phyloP scores from a whole-genome alignment of 768 basidiomycete genomes.

The Russula abietina region DNA sequence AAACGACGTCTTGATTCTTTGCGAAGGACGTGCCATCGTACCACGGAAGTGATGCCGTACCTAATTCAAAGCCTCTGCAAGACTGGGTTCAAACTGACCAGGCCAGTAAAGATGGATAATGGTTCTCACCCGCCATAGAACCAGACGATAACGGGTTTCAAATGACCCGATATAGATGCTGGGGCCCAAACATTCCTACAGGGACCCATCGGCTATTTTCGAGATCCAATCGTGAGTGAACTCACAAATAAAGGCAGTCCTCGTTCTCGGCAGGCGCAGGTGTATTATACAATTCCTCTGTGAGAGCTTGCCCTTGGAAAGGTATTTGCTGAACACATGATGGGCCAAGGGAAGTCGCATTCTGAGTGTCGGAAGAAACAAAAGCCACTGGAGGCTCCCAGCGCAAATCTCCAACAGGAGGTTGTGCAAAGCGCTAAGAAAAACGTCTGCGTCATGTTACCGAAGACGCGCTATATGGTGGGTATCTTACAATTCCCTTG shows the following conservation, averaged over 20 bases:
- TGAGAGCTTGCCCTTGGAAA: neutral
- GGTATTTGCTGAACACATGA: slow-evolving; percentile 14
- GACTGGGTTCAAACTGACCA: neutral
- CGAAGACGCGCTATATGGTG: neutral
- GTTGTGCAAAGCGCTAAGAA: slow-evolving; percentile 5
- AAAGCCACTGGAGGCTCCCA: slow-evolving; percentile 12
- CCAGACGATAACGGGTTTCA: slow-evolving; percentile 15
- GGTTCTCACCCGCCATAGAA: slow-evolving; percentile 13
- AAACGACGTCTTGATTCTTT: slow-evolving; percentile 7
- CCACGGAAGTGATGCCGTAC: neutral
- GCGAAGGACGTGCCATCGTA: slow-evolving; percentile 15
- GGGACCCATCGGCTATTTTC: neutral
- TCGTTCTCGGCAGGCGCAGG: neutral
- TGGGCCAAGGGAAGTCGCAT: slow-evolving; percentile 4
- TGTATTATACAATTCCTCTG: neutral
- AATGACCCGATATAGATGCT: neutral
- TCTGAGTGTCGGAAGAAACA: neutral
- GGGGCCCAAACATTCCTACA: slow-evolving; percentile 15
- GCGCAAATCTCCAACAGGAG: slow-evolving; percentile 5
- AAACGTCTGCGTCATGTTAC: neutral
- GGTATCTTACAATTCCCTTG: slow-evolving; percentile 8
- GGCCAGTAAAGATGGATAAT: neutral
- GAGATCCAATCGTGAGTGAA: neutral
- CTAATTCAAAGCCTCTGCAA: slow-evolving; percentile 2
- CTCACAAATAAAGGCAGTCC: slow-evolving; percentile 13